These are phyloP conservation scores for Populus simonii DNA, from an alignment of 345 rosid genomes.

Conservation along the genomic window DNA sequence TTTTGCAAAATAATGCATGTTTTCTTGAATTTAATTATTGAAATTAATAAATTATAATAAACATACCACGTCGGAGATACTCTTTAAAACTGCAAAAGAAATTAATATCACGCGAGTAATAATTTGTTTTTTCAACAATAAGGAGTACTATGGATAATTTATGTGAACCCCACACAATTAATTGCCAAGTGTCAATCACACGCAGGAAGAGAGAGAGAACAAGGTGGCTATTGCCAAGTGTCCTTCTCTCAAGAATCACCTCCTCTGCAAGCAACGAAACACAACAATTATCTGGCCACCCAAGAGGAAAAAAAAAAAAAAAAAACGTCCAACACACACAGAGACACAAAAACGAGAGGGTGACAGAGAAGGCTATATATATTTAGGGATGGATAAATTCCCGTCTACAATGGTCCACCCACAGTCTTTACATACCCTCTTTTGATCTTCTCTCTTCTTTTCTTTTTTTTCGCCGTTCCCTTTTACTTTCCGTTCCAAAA, in stretches of 20 bases:
- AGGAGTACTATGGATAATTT: background rate
- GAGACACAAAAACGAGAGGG: background rate
- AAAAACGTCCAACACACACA: background rate
- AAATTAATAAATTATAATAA: no score
- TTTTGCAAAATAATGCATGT: background rate
- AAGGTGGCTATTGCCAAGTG: conserved; percentile 3
- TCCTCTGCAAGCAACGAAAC: background rate
- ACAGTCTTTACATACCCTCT: background rate
- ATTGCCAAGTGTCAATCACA: background rate
- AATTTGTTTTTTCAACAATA: no score
- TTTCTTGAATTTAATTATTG: no score
- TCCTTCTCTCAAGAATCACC: background rate
- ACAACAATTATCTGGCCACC: conserved; percentile 1
- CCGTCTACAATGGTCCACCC: conserved; percentile 7
- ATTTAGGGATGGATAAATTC: background rate
- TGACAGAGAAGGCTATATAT: background rate
- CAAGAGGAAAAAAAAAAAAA: background rate
- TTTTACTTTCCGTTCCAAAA: background rate
- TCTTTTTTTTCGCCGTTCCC: background rate
- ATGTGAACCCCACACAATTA: background rate
- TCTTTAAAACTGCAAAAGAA: no score
- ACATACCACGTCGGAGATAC: no score
- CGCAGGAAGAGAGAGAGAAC: background rate
- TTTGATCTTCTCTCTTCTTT: background rate
- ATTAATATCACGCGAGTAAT: no score